Base-by-base conservation (phyloP, 495 filamentous ascomycete genomes). In the Podospora pseudoanserina region DNA sequence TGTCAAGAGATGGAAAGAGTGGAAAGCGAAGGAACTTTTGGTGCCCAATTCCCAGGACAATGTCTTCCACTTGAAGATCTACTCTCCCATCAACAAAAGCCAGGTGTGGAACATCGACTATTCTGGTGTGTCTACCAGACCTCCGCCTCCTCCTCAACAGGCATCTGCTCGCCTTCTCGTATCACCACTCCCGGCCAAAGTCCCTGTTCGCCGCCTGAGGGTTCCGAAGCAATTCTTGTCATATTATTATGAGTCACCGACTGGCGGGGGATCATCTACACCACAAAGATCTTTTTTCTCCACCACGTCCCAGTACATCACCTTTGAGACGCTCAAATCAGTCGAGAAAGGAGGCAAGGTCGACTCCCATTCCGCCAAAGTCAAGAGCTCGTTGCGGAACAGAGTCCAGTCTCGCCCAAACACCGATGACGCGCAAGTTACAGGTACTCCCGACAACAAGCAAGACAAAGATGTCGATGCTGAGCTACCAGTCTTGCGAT, bases 1-100 rank as follows among this genome's bases (percentile, higher is more conserved):
- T 9, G 66, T 69, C 34, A 56, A 62, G n/a, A 19, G 58, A 34
- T 67, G 66, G 65, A 66, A 69, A 58, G 66, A 54, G 23, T 18
- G 60, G 27, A 58, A 58, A n/a, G 6, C n/a, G 1, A 67, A 30
- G 23, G 26, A 64, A 56, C 28, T 20, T 16, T 13, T n/a, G 26
- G 4, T 20, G 6, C 27, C 60, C 30, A n/a, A 34, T 4, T 5
- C 56, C 19, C 56, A 27, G 56, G 19, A 59, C 13, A 59, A 26
- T 0, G 32, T 62, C 30, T 62, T 62, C 27, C 26, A 62, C 30
- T 26, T 62, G 26, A 27, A 62, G 16, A 16, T 62, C 16, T 62
- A n/a, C 16, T 13, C 30, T 11, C 60, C 60, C 20, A 62, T 32
- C 30, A 15, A 62, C 1, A 62, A 62, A 18, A 62, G 60, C 30